These are phyloP conservation scores for Diplodia corticola DNA, from an alignment of 2,329 filamentous ascomycete genomes.

Conservation along the genomic window DNA sequence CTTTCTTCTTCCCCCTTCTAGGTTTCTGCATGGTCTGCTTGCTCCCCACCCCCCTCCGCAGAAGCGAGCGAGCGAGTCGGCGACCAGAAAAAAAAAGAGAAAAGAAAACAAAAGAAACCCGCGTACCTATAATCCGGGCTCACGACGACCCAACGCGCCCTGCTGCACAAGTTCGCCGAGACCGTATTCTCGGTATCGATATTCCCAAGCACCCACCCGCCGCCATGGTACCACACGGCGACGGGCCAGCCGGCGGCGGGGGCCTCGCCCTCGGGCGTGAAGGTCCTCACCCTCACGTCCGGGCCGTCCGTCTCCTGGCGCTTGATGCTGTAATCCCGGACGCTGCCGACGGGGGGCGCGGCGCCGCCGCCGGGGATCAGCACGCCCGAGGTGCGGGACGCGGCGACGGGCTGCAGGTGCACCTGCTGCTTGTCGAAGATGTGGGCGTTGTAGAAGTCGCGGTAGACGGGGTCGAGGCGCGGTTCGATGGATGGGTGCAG, in stretches of 20 bases:
- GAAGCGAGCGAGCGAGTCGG: too few relatives aligned
- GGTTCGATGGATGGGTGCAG: slow-evolving; percentile 28
- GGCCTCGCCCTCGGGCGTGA: slow-evolving; percentile 31
- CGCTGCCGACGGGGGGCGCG: slow-evolving; percentile 33
- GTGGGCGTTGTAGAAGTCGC: slow-evolving; percentile 41
- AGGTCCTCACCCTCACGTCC: slow-evolving; percentile 37
- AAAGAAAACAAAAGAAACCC: too few relatives aligned
- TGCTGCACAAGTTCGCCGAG: slow-evolving; percentile 20
- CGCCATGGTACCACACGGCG: slow-evolving; percentile 46
- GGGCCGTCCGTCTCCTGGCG: slow-evolving; percentile 28
- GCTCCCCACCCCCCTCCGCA: too few relatives aligned
- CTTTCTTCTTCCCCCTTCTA: too few relatives aligned
- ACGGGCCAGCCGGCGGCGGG: slow-evolving; percentile 38
- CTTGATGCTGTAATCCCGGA: slow-evolving; percentile 27
- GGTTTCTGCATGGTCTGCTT: too few relatives aligned
- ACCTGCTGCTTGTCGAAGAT: slow-evolving; percentile 26
- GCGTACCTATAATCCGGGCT: slow-evolving; percentile 9
- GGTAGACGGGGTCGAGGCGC: slow-evolving; percentile 43
- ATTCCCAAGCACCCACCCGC: slow-evolving; percentile 44
- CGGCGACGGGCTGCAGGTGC: slow-evolving; percentile 36
- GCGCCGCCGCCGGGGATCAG: slow-evolving; percentile 31
- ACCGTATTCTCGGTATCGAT: slow-evolving; percentile 40
- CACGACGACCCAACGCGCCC: slow-evolving; percentile 14
- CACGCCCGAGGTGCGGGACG: slow-evolving; percentile 29
- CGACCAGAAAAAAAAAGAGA: too few relatives aligned